Evolutionary conservation across 768 basidiomycete genomes (phyloP).

Genomic region (Boletus coccyginus): DNA sequence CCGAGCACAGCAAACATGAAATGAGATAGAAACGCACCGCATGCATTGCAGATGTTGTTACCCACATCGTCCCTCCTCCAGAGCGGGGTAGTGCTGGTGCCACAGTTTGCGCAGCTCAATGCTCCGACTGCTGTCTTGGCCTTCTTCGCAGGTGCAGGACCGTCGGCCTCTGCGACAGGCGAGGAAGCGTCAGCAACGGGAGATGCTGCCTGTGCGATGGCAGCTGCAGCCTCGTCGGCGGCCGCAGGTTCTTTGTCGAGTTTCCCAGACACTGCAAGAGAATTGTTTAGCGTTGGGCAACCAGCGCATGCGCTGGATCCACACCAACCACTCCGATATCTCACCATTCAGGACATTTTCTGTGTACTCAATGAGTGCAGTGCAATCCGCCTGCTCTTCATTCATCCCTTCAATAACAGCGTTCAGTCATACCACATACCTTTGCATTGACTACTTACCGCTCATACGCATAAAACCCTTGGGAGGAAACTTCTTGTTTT

Average conservation of each 20-base stretch:
- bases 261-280: slow-evolving; percentile 45
- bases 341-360: no score
- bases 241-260: slow-evolving; percentile 36
- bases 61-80: slow-evolving; percentile 90
- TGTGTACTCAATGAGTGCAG: no score
- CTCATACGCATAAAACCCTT: no score
- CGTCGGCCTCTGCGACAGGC: slow-evolving; percentile 27
- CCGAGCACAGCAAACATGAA: slow-evolving; percentile 25
- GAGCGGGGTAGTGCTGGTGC: slow-evolving; percentile 84
- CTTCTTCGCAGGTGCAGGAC: slow-evolving; percentile 33
- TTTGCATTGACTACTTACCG: no score
- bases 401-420: no score
- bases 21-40: slow-evolving; percentile 58
- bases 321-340: no score
- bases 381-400: no score
- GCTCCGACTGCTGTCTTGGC: slow-evolving; percentile 57
- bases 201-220: slow-evolving; percentile 19
- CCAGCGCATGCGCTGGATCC: slow-evolving; percentile 91
- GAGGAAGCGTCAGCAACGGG: slow-evolving; percentile 37
- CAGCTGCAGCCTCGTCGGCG: slow-evolving; percentile 20
- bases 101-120: slow-evolving; percentile 83
- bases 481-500: no score
- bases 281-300: slow-evolving; percentile 96
- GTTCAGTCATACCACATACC: no score
- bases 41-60: slow-evolving; percentile 93